Percentiles rank a stretch among this genome's conserved stretches.
These are phyloP conservation scores for Plasmodium knowlesi DNA, from an alignment of 169 alveolate species.

Conservation along the genomic window DNA sequence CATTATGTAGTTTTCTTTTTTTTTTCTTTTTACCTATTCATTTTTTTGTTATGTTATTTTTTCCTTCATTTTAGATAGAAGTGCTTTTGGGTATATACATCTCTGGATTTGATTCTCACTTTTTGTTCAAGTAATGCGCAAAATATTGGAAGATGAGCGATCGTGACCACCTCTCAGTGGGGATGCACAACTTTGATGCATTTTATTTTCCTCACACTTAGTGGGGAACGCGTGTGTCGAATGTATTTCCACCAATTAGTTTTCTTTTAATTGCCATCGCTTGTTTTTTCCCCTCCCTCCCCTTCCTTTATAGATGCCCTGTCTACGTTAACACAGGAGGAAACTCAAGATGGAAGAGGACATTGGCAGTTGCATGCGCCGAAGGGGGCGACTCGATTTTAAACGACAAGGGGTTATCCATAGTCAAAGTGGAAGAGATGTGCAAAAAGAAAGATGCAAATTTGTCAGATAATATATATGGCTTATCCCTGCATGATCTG, in stretches of 20 bases:
- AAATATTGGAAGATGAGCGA: neutral
- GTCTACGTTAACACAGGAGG: neutral
- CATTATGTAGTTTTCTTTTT: neutral
- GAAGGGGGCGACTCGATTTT: neutral
- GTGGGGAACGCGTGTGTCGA: neutral
- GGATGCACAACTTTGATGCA: neutral
- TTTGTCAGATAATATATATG: neutral
- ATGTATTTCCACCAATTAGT: neutral
- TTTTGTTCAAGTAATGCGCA: neutral
- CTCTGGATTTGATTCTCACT: neutral
- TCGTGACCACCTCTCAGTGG: neutral
- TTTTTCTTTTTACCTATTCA: neutral
- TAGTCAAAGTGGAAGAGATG: constrained; percentile 1
- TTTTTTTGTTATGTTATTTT: neutral
- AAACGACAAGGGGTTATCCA: neutral
- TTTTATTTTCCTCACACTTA: neutral
- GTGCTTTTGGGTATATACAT: neutral
- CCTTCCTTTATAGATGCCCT: neutral
- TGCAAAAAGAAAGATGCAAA: constrained; percentile 1
- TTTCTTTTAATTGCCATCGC: too few species aligned
- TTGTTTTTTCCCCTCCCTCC: neutral
- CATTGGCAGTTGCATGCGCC: neutral
- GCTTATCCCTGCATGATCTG: neutral
- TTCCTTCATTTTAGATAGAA: neutral
- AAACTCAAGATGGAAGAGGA: constrained; percentile 1